Conservation (phyloP, 768 basidiomycete species). For the Suillus decipiens region DNA sequence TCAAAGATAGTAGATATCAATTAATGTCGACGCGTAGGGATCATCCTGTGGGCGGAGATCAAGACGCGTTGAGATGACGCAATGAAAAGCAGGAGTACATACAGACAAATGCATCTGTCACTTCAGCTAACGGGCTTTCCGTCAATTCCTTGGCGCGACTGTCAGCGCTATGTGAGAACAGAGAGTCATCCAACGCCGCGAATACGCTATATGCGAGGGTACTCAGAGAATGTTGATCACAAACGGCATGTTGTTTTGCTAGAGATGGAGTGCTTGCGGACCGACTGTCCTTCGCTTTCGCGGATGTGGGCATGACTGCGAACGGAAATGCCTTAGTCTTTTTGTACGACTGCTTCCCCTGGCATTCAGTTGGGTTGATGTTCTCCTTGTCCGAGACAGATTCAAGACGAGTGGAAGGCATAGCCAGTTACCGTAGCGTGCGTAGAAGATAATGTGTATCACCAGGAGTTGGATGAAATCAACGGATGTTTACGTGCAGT, state of each 20-base stretch:
- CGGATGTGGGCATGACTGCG: background rate
- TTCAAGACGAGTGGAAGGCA: background rate
- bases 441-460: background rate
- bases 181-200: background rate
- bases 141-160: conserved; percentile 14
- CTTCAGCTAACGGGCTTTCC: conserved; percentile 15
- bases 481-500: background rate
- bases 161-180: conserved; percentile 3
- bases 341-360: background rate
- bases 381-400: conserved; percentile 5
- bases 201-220: background rate
- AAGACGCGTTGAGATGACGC: background rate
- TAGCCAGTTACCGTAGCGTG: background rate
- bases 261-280: background rate
- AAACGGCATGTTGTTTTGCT: background rate
- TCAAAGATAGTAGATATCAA: background rate
- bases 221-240: background rate
- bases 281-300: background rate
- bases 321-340: background rate
- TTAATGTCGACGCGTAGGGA: background rate
- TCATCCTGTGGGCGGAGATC: background rate
- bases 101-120: conserved; percentile 13
- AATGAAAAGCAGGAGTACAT: background rate
- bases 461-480: background rate
- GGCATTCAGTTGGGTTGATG: background rate